phyloP scores from a whole-genome alignment of 257 asterid species.

The Solanum neorickii region DNA sequence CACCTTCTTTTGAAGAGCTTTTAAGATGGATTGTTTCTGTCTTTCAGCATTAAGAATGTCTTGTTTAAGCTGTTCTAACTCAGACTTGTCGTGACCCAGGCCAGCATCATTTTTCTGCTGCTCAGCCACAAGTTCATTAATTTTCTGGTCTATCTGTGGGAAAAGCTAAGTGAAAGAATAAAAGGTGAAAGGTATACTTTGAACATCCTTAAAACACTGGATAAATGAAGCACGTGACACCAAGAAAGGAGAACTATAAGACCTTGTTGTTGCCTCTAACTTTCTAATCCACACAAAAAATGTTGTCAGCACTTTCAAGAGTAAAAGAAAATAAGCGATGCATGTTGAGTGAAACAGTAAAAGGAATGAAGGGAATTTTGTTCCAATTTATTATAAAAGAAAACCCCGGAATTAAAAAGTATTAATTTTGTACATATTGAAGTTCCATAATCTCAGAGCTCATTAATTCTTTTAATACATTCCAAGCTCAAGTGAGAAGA shows the following conservation, averaged over 20 bases:
- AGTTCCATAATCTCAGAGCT: neutral
- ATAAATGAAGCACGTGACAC: neutral
- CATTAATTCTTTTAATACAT: neutral
- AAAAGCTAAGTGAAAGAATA: constrained; percentile 53
- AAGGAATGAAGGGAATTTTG: neutral
- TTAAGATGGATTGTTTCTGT: constrained; percentile 67
- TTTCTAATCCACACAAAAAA: neutral
- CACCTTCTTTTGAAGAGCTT: constrained; percentile 88
- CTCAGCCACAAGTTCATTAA: constrained; percentile 86
- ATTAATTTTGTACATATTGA: neutral
- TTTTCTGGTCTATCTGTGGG: constrained; percentile 84
- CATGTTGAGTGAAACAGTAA: neutral
- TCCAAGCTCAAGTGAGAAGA: neutral
- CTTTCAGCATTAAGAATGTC: constrained; percentile 61
- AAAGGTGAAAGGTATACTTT: neutral
- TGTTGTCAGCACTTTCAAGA: neutral
- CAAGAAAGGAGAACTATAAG: neutral
- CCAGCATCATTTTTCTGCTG: constrained; percentile 96
- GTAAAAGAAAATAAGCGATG: neutral
- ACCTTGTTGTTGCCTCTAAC: neutral
- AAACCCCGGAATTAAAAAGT: neutral
- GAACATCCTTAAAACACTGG: neutral
- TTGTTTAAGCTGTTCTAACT: constrained; percentile 81
- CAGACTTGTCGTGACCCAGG: constrained; percentile 83
- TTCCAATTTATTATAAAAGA: neutral